Evolutionary conservation across 2,329 filamentous ascomycete genomes (phyloP), one percentile per base, ranked within the genome.

Genomic region (Lecanicillium sp.): DNA sequence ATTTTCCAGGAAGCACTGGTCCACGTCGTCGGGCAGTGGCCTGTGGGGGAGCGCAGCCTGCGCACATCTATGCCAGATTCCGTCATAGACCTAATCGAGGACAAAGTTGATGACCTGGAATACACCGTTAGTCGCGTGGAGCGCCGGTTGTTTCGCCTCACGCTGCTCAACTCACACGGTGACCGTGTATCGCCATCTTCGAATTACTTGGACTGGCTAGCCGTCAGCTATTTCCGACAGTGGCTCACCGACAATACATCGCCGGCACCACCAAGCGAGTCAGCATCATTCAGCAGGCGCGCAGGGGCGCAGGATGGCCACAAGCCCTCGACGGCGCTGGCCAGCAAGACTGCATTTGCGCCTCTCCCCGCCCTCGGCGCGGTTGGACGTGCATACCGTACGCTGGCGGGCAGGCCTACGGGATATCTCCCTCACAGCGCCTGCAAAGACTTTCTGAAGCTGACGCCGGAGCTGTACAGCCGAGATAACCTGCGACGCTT

Each of bases 11-110:
- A 97, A 69, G 89, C 90, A 0, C 74, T 97, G 41, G 87, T 95
- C 44, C 91, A 97, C 60, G 89, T 96, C 0, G 90, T 96, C 1
- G 91, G 91, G 3, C 88, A 95, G 63, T 97, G 91, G 91, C 90
- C 91, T 0, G 73, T 80, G 0, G 89, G 86, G 14, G 80, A 90
- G 57, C 79, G 85, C 21, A 87, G 87, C 57, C 78, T 96, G 29
- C 82, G 87, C 49, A 76, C 79, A 51, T 75, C 84, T 24, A 74
- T 95, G 33, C 87, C 90, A 1, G 79, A 84, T 21, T 65, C 78
- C 0, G 88, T 96, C 1, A 73, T 96, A 9, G 90, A 96, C 56
- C 76, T 96, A 29, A 94, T 96, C 52, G 88, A 95, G 64, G 90
- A 96, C 67, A 96, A 96, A 66, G 89, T 93, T 5, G 89, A 95